These are phyloP conservation scores for Martensiomyces pterosporus DNA, from an alignment of 192 early-diverging fungal species.

Conservation along the genomic window DNA sequence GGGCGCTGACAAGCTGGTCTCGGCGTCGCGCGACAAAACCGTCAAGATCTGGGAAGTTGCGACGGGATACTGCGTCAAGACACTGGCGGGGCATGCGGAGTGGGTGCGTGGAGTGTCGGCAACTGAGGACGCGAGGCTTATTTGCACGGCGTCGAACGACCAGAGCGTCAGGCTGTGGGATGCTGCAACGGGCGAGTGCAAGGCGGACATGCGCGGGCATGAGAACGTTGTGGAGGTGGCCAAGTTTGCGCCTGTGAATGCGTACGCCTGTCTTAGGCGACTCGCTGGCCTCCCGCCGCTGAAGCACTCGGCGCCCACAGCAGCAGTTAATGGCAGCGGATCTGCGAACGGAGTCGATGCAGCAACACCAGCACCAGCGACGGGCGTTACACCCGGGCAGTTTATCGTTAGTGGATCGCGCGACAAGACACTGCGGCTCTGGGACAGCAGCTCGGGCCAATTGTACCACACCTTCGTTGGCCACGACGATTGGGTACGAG, in stretches of 20 bases:
- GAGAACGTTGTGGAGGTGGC: conserved; percentile 95
- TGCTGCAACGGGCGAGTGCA: conserved; percentile 62
- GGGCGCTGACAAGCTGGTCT: conserved; percentile 75
- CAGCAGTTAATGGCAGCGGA: not conserved
- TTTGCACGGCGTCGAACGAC: conserved; percentile 82
- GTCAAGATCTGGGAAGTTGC: conserved; percentile 87
- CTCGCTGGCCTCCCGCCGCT: conserved; percentile 55
- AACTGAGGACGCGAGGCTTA: conserved; percentile 63
- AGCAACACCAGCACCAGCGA: too few species aligned
- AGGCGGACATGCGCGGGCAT: conserved; percentile 81
- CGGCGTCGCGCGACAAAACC: conserved; percentile 87
- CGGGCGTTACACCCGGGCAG: conserved; percentile 55
- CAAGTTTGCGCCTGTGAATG: conserved; percentile 70
- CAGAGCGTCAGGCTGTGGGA: conserved; percentile 90
- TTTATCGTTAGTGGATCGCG: conserved; percentile 82
- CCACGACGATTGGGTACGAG: conserved; percentile 93
- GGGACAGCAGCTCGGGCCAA: conserved; percentile 68
- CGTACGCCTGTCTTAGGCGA: conserved; percentile 64
- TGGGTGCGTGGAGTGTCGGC: conserved; percentile 81
- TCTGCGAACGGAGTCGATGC: conserved; percentile 1
- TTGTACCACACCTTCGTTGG: conserved; percentile 75
- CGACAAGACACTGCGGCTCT: conserved; percentile 87
- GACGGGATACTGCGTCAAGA: conserved; percentile 75
- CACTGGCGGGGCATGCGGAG: conserved; percentile 74
- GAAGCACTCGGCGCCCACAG: not conserved